Percentiles rank a stretch among this genome's conserved stretches.
phyloP scores from a whole-genome alignment of 2,329 filamentous ascomycete genomes.

The Sporothrix brasiliensis region DNA sequence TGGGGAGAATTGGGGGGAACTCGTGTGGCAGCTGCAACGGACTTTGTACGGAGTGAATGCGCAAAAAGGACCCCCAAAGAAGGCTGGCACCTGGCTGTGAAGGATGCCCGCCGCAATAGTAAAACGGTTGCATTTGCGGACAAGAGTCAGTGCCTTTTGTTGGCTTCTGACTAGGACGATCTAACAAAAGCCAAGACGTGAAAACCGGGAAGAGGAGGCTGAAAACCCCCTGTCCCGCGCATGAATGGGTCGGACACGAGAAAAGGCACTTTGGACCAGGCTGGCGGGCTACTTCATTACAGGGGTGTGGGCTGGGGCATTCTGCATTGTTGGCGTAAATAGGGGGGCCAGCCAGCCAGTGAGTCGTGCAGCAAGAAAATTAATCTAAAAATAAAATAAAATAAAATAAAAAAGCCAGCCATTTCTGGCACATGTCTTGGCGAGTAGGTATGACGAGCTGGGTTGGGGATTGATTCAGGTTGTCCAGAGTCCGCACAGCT shows the following conservation, averaged over 20 bases:
- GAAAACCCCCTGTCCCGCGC: slow-evolving; percentile 21
- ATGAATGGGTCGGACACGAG: slow-evolving; percentile 15
- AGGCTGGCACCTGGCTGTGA: slow-evolving; percentile 4
- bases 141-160: neutral
- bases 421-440: slow-evolving; percentile 1
- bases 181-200: neutral
- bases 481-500: slow-evolving; percentile 5
- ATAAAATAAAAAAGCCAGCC: neutral
- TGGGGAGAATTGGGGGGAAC: neutral
- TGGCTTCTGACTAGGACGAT: too few species aligned
- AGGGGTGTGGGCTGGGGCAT: slow-evolving; percentile 6
- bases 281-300: slow-evolving; percentile 6
- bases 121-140: neutral
- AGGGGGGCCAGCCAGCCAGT: neutral
- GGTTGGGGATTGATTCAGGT: neutral
- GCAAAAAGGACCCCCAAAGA: neutral
- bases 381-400: too few species aligned
- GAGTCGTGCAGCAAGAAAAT: neutral
- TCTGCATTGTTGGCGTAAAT: neutral
- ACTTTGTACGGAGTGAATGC: too few species aligned
- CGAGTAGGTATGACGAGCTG: neutral
- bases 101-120: neutral
- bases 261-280: neutral
- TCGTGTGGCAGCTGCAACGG: neutral
- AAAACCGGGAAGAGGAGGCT: slow-evolving; percentile 8